A percentile compares a stretch with the other conserved stretches of the same genome.
phyloP scores from a whole-genome alignment of 768 basidiomycete genomes.

The Trametes meyenii region DNA sequence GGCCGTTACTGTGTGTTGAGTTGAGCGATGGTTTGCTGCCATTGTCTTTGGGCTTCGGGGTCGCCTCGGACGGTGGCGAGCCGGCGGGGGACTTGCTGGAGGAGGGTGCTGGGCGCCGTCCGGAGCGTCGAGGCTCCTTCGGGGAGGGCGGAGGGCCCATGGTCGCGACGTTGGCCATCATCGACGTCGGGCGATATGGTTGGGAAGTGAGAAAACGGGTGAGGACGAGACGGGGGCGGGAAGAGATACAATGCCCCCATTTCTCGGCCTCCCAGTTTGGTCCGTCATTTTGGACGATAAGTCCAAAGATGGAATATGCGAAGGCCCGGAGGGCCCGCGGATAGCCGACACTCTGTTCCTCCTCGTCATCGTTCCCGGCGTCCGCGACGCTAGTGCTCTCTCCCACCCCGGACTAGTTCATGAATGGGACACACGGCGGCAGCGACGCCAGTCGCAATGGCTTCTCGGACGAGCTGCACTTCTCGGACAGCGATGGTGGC shows the following conservation, averaged over 20 bases:
- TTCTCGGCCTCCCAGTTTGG: conserved; percentile 20
- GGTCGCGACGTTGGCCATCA: conserved; percentile 62
- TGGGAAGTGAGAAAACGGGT: conserved; percentile 23
- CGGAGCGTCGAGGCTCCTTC: conserved; percentile 77
- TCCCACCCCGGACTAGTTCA: conserved; percentile 21
- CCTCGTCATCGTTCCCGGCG: conserved; percentile 15
- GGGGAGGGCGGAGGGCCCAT: conserved; percentile 83
- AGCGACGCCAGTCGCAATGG: conserved; percentile 4
- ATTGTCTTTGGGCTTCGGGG: conserved; percentile 35
- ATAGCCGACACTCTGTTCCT: neutral
- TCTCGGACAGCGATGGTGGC: conserved; percentile 48
- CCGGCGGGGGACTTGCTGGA: conserved; percentile 72
- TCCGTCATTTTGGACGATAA: conserved; percentile 14
- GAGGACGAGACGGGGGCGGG: conserved; percentile 20
- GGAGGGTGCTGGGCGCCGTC: conserved; percentile 70
- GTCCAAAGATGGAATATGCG: conserved; percentile 5
- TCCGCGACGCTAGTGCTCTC: neutral
- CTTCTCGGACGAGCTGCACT: conserved; percentile 24
- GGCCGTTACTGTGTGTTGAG: conserved; percentile 31
- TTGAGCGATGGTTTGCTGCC: conserved; percentile 30
- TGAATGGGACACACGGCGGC: conserved; percentile 32
- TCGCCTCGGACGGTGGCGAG: conserved; percentile 55
- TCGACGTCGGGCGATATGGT: conserved; percentile 19
- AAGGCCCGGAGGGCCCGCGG: neutral
- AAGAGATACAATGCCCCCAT: conserved; percentile 28